phyloP scores from a whole-genome alignment of 116 monocot species.

The Phalaenopsis hybrid region DNA sequence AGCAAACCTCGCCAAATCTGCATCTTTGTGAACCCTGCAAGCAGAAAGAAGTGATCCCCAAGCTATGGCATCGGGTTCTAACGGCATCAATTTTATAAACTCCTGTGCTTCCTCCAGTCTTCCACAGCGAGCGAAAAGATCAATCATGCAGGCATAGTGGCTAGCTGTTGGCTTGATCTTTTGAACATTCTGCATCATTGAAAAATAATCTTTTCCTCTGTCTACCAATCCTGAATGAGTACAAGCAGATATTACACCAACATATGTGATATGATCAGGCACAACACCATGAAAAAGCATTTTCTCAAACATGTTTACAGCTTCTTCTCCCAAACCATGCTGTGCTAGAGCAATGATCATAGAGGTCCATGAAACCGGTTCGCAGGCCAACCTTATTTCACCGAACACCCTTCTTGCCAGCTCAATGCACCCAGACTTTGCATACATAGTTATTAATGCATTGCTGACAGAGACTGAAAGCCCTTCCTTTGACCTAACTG shows the following conservation, averaged over 20 bases:
- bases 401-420: conserved; percentile 50
- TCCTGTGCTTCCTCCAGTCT: conserved; percentile 57
- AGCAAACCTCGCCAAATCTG: conserved; percentile 53
- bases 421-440: conserved; percentile 57
- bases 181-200: conserved; percentile 60
- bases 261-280: conserved; percentile 84
- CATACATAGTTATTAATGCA: conserved; percentile 83
- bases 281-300: conserved; percentile 45
- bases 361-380: conserved; percentile 82
- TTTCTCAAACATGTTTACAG: conserved; percentile 54
- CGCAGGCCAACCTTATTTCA: conserved; percentile 22
- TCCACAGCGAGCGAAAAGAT: conserved; percentile 69
- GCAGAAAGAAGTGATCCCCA: conserved; percentile 87
- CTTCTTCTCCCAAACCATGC: conserved; percentile 77
- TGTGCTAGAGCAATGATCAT: conserved; percentile 91
- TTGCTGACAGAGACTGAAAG: conserved; percentile 70
- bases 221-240: conserved; percentile 68
- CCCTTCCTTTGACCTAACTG: conserved; percentile 46
- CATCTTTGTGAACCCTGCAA: conserved; percentile 70
- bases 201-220: conserved; percentile 56
- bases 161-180: conserved; percentile 63
- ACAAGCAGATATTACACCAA: conserved; percentile 81
- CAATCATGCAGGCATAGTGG: conserved; percentile 88
- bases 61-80: conserved; percentile 64
- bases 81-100: conserved; percentile 69